Percentiles rank a stretch among this genome's conserved stretches.
These are phyloP conservation scores for Xylaria scruposa DNA, from an alignment of 495 filamentous ascomycete genomes.

Conservation along the genomic window DNA sequence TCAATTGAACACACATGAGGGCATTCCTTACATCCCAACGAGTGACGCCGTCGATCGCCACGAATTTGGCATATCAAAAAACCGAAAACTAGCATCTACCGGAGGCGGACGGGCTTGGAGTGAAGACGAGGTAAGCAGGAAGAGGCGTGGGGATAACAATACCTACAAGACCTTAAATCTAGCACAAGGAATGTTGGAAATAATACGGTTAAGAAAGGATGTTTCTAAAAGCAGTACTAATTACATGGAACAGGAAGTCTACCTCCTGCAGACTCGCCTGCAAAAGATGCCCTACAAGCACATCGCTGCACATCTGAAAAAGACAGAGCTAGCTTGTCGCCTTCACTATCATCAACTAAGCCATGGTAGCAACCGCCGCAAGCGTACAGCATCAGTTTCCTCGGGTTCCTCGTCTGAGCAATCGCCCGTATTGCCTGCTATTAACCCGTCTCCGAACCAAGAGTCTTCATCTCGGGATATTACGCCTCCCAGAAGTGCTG, in stretches of 20 bases:
- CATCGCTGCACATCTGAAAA: constrained; percentile 81
- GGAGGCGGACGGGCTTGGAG: constrained; percentile 79
- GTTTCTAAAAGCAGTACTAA: constrained; percentile 10
- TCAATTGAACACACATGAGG: constrained; percentile 52
- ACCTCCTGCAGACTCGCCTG: constrained; percentile 80
- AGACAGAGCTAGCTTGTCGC: constrained; percentile 84
- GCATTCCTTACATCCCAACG: constrained; percentile 49
- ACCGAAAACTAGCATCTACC: constrained; percentile 67
- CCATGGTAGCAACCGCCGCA: constrained; percentile 77
- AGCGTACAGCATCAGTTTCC: constrained; percentile 68
- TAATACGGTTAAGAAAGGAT: constrained; percentile 25
- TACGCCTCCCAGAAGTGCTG: constrained; percentile 46
- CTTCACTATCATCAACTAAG: constrained; percentile 85
- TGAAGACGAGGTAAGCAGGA: constrained; percentile 71
- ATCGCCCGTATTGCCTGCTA: constrained; percentile 53
- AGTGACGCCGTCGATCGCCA: constrained; percentile 59
- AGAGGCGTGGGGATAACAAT: constrained; percentile 6
- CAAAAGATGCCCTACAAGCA: constrained; percentile 92
- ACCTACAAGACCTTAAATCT: not conserved
- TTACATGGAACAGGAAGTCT: constrained; percentile 67
- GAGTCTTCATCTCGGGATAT: constrained; percentile 48
- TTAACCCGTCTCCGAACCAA: constrained; percentile 55
- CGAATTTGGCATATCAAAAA: constrained; percentile 62
- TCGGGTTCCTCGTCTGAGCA: constrained; percentile 59
- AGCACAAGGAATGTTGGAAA: constrained; percentile 16